These are phyloP conservation scores for Ogataea paraovalis DNA, from an alignment of 805 yeast genomes.

Conservation along the genomic window DNA sequence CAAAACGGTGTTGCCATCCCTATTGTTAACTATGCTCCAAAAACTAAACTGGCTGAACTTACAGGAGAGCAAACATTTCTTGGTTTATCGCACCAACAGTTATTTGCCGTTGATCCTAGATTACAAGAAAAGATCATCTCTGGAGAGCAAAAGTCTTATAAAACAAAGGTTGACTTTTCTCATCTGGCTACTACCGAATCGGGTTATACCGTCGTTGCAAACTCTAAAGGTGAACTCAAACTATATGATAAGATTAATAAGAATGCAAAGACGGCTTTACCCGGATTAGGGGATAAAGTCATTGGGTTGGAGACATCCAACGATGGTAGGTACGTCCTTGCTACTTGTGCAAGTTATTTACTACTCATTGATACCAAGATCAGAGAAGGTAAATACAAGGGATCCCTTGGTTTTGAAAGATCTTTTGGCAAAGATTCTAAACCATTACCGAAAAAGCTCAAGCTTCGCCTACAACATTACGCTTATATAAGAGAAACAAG, in stretches of 20 bases:
- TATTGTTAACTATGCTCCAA: conserved; percentile 61
- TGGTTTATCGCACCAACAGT: conserved; percentile 61
- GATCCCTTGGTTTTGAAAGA: conserved; percentile 58
- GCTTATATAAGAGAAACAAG: conserved; percentile 52
- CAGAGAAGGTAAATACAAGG: conserved; percentile 56
- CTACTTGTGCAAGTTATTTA: conserved; percentile 71
- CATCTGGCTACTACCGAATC: conserved; percentile 65
- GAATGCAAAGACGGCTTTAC: conserved; percentile 73
- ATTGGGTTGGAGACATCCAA: conserved; percentile 66
- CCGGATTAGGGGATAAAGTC: conserved; percentile 77
- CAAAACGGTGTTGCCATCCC: conserved; percentile 34
- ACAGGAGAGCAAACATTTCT: conserved; percentile 69
- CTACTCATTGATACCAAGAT: conserved; percentile 65
- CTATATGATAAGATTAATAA: conserved; percentile 70
- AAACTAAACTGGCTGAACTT: conserved; percentile 68
- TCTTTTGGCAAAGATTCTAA: conserved; percentile 61
- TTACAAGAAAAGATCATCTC: conserved; percentile 58
- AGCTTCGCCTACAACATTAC: conserved; percentile 67
- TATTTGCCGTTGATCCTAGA: conserved; percentile 83
- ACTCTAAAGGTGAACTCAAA: conserved; percentile 70
- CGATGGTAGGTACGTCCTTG: conserved; percentile 78
- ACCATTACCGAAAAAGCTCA: conserved; percentile 66
- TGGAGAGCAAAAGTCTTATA: conserved; percentile 49
- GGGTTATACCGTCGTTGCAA: conserved; percentile 76
- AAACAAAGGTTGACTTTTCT: conserved; percentile 51